Percentiles rank a stretch among this genome's conserved stretches.
phyloP scores from a whole-genome alignment of 2,329 filamentous ascomycete genomes.

The Arthrobotrys pseudoclavata region DNA sequence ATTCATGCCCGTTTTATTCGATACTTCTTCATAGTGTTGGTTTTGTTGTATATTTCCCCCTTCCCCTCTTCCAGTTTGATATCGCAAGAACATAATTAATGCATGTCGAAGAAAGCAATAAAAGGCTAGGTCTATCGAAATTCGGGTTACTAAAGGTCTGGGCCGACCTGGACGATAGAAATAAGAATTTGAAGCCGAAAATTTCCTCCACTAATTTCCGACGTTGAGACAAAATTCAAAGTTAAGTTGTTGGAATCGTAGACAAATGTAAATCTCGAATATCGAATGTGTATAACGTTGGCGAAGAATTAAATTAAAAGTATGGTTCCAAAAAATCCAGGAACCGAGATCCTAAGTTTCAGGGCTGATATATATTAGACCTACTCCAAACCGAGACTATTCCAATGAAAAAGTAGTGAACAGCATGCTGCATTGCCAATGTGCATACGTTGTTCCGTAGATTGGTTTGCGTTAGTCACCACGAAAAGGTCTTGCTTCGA shows the following conservation, averaged over 20 bases:
- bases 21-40: constrained; percentile 41
- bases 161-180: not conserved
- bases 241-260: not conserved
- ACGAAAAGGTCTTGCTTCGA: constrained; percentile 44
- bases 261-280: not conserved
- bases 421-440: constrained; percentile 27
- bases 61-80: constrained; percentile 41
- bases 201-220: constrained; percentile 13
- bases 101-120: constrained; percentile 23
- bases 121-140: constrained; percentile 22
- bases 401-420: constrained; percentile 2
- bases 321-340: constrained; percentile 25
- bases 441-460: constrained; percentile 22
- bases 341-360: constrained; percentile 34
- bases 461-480: constrained; percentile 23
- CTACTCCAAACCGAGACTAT: constrained; percentile 41
- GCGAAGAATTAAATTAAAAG: constrained; percentile 6
- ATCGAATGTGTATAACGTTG: constrained; percentile 3
- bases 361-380: constrained; percentile 36
- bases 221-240: constrained; percentile 26
- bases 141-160: constrained; percentile 13
- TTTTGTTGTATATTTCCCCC: constrained; percentile 46
- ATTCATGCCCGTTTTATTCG: not conserved
- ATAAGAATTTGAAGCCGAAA: constrained; percentile 29
- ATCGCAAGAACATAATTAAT: constrained; percentile 47